Conservation (phyloP, 768 basidiomycete species). For the Serpula lacrymans region DNA sequence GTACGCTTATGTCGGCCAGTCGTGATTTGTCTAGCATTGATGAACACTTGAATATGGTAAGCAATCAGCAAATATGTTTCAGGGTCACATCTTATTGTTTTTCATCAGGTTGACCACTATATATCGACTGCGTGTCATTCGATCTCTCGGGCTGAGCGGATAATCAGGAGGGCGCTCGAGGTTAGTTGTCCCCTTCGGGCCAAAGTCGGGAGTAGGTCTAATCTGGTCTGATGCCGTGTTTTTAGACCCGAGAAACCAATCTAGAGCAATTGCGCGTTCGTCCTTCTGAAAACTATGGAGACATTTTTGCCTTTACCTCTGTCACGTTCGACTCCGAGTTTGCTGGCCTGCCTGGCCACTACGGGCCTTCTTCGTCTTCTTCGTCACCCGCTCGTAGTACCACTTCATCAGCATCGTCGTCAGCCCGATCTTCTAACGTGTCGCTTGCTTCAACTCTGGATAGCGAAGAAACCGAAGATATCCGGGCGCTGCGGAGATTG, state of each 20-base stretch:
- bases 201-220: too few relatives aligned
- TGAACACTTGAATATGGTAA: constrained; percentile 51
- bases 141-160: constrained; percentile 54
- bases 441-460: constrained; percentile 49
- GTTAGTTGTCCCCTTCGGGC: constrained; percentile 34
- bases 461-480: constrained; percentile 63
- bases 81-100: constrained; percentile 6
- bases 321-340: constrained; percentile 4
- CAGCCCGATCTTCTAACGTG: constrained; percentile 33
- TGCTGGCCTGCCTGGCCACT: constrained; percentile 4
- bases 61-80: constrained; percentile 16
- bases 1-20: constrained; percentile 48
- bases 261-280: constrained; percentile 40
- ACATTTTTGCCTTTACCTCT: constrained; percentile 18
- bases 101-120: constrained; percentile 51
- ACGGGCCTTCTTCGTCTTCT: constrained; percentile 12
- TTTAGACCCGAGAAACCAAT: constrained; percentile 50
- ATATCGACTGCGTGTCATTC: constrained; percentile 51
- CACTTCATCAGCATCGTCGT: constrained; percentile 18
- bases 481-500: constrained; percentile 57
- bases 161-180: constrained; percentile 53
- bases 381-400: constrained; percentile 15
- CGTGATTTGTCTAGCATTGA: constrained; percentile 57
- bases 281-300: constrained; percentile 15
- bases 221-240: not conserved